Evolutionary conservation across 495 filamentous ascomycete species (phyloP), one percentile per base, ranked within the genome.

Genomic region (Xylona heveae): DNA sequence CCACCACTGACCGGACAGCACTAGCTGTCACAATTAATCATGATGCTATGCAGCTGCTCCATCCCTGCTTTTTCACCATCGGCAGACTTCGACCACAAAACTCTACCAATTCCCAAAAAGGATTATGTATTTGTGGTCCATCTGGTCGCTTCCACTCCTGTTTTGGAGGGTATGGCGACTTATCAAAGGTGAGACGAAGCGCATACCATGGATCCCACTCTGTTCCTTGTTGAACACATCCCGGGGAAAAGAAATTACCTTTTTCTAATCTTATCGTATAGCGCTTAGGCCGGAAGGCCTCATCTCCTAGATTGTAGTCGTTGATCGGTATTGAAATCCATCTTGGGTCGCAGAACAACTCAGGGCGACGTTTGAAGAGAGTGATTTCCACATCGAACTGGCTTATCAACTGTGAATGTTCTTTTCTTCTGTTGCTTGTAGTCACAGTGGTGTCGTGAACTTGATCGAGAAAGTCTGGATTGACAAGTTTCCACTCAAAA

Each of bases 331-430:
- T n/a, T n/a, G n/a, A n/a, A n/a, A n/a, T n/a, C n/a, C n/a, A n/a
- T n/a, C n/a, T n/a, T 16, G 19, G 19, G 32, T 26, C 21, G 22
- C 33, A 21, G 28, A n/a, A 25, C 24, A 12, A 28, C 37, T 27
- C 15, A 46, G 17, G 31, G 23, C 33, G 31, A 5, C 35, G 34
- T 20, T 46, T 49, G 8, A 30, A 17, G 17, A 49, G 42, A 8
- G 42, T 48, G 22, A 49, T 42, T 29, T 48, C 42, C 18, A 49
- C 32, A 31, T 49, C 27, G 37, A 48, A 35, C 35, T 46, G 37
- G n/a, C 44, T 36, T 2, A 49, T 38, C 10, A 49, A 37, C n/a
- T n/a, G n/a, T n/a, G n/a, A n/a, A n/a, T n/a, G n/a, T n/a, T n/a
- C n/a, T n/a, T n/a, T n/a, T n/a, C n/a, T n/a, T n/a, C n/a, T n/a